Evolutionary conservation across 2,329 filamentous ascomycete genomes (phyloP).

Genomic region (Fonsecaea monophora): DNA sequence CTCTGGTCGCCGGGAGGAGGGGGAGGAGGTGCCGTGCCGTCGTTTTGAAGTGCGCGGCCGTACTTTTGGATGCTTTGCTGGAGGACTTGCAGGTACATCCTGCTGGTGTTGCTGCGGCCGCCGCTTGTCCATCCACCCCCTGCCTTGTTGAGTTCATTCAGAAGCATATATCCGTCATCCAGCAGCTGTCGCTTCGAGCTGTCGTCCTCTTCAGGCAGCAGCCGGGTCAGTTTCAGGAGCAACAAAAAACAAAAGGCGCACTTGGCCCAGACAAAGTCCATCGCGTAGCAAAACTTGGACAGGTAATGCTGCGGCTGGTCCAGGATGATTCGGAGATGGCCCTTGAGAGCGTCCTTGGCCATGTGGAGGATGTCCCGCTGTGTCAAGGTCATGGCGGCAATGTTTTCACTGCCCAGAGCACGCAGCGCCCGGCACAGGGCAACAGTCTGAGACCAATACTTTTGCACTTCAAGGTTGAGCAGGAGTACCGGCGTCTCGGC

Average conservation of each 20-base stretch:
- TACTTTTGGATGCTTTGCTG: slow-evolving; percentile 60
- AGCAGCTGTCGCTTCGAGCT: slow-evolving; percentile 50
- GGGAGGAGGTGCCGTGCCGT: not conserved
- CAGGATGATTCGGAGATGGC: slow-evolving; percentile 59
- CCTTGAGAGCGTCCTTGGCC: slow-evolving; percentile 59
- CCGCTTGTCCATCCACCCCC: slow-evolving; percentile 39
- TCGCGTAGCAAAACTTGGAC: slow-evolving; percentile 59
- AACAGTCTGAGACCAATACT: slow-evolving; percentile 62
- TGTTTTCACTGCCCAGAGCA: slow-evolving; percentile 57
- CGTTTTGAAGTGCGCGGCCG: slow-evolving; percentile 53
- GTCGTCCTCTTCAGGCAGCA: slow-evolving; percentile 53
- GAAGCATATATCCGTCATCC: slow-evolving; percentile 52
- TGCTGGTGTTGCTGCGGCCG: slow-evolving; percentile 51
- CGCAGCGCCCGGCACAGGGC: slow-evolving; percentile 60
- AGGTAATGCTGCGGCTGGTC: slow-evolving; percentile 57
- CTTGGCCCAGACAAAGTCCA: slow-evolving; percentile 67
- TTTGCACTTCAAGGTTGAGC: slow-evolving; percentile 59
- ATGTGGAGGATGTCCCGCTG: slow-evolving; percentile 58
- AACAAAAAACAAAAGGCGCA: slow-evolving; percentile 64
- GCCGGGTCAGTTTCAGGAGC: slow-evolving; percentile 59
- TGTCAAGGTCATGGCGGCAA: slow-evolving; percentile 57
- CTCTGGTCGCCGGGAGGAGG: not conserved
- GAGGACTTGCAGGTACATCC: slow-evolving; percentile 59
- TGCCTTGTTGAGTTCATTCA: slow-evolving; percentile 51
- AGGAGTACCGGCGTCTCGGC: slow-evolving; percentile 49